These are phyloP conservation scores for Ophiognomonia clavigignenti-juglandacearum DNA, from an alignment of 2,329 filamentous ascomycete genomes.

Conservation along the genomic window DNA sequence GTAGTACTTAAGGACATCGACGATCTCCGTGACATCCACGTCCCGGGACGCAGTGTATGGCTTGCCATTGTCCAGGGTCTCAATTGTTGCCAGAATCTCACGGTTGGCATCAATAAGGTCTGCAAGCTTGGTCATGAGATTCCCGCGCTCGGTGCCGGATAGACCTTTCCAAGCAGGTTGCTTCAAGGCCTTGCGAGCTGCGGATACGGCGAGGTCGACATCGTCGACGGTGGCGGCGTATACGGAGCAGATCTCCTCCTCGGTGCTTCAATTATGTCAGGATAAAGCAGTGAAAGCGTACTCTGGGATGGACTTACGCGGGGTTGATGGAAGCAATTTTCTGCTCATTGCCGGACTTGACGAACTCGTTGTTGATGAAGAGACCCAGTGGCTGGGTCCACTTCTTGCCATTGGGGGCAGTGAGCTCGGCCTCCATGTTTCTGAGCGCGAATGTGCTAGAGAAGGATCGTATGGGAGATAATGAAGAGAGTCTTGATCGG, in stretches of 20 bases:
- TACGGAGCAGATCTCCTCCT: constrained; percentile 66
- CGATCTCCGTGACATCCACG: constrained; percentile 52
- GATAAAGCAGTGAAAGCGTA: not conserved
- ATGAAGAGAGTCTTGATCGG: not conserved
- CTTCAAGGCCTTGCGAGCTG: constrained; percentile 65
- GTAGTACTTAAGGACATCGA: constrained; percentile 63
- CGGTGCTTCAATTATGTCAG: constrained; percentile 33
- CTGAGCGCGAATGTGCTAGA: not conserved
- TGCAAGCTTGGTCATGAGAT: constrained; percentile 65
- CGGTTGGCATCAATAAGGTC: constrained; percentile 63
- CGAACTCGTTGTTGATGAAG: constrained; percentile 80
- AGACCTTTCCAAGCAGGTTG: constrained; percentile 64
- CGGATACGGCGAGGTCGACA: constrained; percentile 64
- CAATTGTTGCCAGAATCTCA: constrained; percentile 44
- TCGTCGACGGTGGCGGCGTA: constrained; percentile 63
- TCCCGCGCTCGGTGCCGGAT: constrained; percentile 62
- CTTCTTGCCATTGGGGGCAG: constrained; percentile 68
- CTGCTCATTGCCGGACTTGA: constrained; percentile 59
- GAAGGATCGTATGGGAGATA: not conserved
- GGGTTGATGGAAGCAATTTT: constrained; percentile 67
- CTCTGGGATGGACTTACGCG: constrained; percentile 40
- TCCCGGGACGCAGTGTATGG: constrained; percentile 61
- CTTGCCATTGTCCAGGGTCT: constrained; percentile 81
- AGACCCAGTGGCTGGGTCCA: constrained; percentile 72
- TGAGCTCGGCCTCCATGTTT: constrained; percentile 51